Base-by-base conservation (phyloP, 1,139 yeast species). In the Kodamaea anthophila region DNA sequence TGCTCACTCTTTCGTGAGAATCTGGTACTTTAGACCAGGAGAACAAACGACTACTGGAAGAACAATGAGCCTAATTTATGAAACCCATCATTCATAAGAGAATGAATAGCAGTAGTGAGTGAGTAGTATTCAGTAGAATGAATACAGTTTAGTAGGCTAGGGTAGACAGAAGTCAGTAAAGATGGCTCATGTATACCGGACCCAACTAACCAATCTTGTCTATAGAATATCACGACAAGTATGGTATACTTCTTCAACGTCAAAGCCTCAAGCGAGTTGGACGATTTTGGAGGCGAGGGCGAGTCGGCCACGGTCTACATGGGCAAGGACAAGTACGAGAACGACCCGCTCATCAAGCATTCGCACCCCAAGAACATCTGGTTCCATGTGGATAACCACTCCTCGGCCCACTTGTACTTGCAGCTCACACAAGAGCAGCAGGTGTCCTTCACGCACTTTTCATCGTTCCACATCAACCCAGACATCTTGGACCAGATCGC, bases 371-470 rank as follows among this genome's bases (percentile, higher is more conserved):
- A 71, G 36, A 83, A 82, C 47, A 60, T 82, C 6, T 85, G 95
- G 93, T 84, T 85, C 47, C 94, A 84, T 51, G 88, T 80, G 6
- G 93, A 83, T 44, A 81, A 80, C 42, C 65, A 77, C 32, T 78
- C 88, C 8, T 79, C 88, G 24, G 94, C 93, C 0, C 94, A 85
- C 50, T 68, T 85, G n/a, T 85, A 85, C 44, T 55, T 83, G 18
- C 72, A 85, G 33, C 55, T 81, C 20, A 54, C 56, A 3, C 64
- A 60, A 10, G 66, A 66, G 13, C 72, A 65, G 23, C 44, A 47
- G 24, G 49, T 46, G 12, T 42, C 47, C 5, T 38, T 33, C 31
- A 44, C 41, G 29, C 33, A 39, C 18, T 65, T 65, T 39, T 61
- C 60, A 9, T 46, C 46, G 10, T 49, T 64, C 28, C 51, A 54